These are phyloP conservation scores for Cicer arietinum DNA, from an alignment of 306 rosid species.

Conservation along the genomic window DNA sequence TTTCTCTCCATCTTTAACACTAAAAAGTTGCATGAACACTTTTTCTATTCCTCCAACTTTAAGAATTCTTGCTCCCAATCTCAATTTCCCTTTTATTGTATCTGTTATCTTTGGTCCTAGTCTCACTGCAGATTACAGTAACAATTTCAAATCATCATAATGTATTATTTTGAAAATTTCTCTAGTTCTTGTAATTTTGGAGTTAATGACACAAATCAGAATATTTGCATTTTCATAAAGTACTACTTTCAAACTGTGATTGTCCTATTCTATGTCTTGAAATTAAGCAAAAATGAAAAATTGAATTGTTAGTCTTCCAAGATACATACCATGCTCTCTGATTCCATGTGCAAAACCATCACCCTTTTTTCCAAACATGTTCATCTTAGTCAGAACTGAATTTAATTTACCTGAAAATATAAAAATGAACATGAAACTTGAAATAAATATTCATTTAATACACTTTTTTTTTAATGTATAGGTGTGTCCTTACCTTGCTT, in stretches of 20 bases:
- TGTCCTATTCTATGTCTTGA: background rate
- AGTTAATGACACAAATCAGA: background rate
- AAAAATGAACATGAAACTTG: background rate
- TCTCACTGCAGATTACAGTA: conserved; percentile 55
- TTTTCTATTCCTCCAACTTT: conserved; percentile 71
- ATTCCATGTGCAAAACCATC: conserved; percentile 50
- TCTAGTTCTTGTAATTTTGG: background rate
- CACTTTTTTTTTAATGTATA: conserved; percentile 16
- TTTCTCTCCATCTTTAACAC: conserved; percentile 65
- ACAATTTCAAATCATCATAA: conserved; percentile 23
- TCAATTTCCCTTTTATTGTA: conserved; percentile 77
- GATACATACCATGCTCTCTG: conserved; percentile 55
- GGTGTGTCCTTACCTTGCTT: conserved; percentile 48
- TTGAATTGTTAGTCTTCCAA: background rate
- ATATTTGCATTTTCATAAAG: conserved; percentile 17
- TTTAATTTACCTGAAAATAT: conserved; percentile 45
- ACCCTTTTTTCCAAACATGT: conserved; percentile 41
- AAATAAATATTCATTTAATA: background rate
- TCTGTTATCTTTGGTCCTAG: conserved; percentile 67
- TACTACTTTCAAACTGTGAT: background rate
- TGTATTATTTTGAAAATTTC: background rate
- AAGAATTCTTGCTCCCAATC: conserved; percentile 73
- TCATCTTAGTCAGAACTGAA: conserved; percentile 42
- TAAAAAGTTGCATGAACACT: conserved; percentile 62
- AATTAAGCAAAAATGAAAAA: conserved; percentile 11